Conservation (phyloP, 108 stramenopile genomes). For the Epithemia pelagica region DNA sequence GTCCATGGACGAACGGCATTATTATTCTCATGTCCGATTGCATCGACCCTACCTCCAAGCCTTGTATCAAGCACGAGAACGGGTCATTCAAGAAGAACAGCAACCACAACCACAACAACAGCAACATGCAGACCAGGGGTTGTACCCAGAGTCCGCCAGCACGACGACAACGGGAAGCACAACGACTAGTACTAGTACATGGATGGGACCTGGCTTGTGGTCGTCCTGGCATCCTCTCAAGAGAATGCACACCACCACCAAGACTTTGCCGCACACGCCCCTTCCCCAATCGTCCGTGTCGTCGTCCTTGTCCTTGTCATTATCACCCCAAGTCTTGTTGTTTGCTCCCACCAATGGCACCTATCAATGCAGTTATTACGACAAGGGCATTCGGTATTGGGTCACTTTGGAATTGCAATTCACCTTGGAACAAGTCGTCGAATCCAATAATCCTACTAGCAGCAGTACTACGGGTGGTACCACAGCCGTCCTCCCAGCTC, state of each 20-base stretch:
- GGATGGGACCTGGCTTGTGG: background rate
- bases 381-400: background rate
- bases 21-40: background rate
- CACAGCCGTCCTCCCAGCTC: too few relatives aligned
- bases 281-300: too few relatives aligned
- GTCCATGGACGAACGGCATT: background rate
- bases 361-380: background rate
- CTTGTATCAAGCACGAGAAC: background rate
- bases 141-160: background rate
- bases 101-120: too few relatives aligned
- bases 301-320: too few relatives aligned
- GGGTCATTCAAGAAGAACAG: too few relatives aligned
- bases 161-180: background rate
- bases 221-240: background rate
- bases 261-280: too few relatives aligned
- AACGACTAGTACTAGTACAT: background rate
- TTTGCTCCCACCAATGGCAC: background rate
- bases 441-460: background rate
- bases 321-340: background rate
- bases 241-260: background rate
- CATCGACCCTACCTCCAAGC: background rate
- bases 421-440: background rate
- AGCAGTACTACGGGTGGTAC: background rate
- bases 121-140: background rate
- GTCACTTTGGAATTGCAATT: background rate